Conservation (phyloP, 192 early-diverging fungal species). For the Martensiomyces pterosporus region DNA sequence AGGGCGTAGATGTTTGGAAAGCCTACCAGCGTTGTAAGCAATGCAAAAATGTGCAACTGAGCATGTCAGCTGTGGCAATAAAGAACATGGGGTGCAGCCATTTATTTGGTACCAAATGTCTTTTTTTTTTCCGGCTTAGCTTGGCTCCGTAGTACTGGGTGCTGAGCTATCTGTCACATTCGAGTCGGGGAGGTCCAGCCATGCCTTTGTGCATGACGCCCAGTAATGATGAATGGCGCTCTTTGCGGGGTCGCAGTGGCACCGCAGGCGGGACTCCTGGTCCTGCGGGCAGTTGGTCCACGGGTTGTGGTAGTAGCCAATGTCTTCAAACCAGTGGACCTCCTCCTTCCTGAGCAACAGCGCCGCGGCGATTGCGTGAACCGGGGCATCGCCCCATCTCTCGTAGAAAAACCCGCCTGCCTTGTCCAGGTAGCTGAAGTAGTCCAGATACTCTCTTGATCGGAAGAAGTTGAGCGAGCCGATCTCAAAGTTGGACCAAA, state of each 20-base stretch:
- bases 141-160: too few species aligned
- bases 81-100: too few species aligned
- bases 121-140: too few species aligned
- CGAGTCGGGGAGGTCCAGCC: slow-evolving; percentile 19
- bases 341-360: slow-evolving; percentile 54
- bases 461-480: slow-evolving; percentile 59
- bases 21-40: too few species aligned
- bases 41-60: too few species aligned
- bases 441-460: slow-evolving; percentile 61
- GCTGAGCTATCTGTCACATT: background rate
- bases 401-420: slow-evolving; percentile 85
- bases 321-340: slow-evolving; percentile 68
- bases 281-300: slow-evolving; percentile 49
- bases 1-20: too few species aligned
- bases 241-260: slow-evolving; percentile 46
- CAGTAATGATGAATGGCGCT: slow-evolving; percentile 45
- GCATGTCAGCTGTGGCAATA: too few species aligned
- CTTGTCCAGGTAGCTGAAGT: slow-evolving; percentile 68
- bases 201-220: slow-evolving; percentile 44
- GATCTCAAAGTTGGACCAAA: slow-evolving; percentile 90
- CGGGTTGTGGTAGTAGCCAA: slow-evolving; percentile 62
- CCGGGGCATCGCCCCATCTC: slow-evolving; percentile 71
- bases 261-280: slow-evolving; percentile 26
- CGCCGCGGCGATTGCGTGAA: slow-evolving; percentile 61
- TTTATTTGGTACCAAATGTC: too few species aligned